Percentiles rank a stretch among this genome's conserved stretches.
These are phyloP conservation scores for Sindora glabra DNA, from an alignment of 306 rosid species.

Conservation along the genomic window DNA sequence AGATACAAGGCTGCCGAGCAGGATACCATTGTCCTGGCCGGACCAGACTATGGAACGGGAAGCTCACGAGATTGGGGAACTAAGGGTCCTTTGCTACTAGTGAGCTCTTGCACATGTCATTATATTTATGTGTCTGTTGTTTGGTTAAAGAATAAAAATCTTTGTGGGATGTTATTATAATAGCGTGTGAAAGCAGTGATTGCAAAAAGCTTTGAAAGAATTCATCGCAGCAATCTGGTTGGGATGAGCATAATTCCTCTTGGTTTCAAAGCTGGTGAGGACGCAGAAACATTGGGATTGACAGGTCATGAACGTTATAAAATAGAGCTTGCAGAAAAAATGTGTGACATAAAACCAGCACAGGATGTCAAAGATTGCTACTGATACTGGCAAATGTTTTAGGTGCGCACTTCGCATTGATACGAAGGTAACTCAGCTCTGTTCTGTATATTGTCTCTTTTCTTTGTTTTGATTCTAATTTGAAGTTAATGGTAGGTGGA, in stretches of 20 bases:
- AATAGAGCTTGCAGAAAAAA: slow-evolving; percentile 20
- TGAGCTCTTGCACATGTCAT: slow-evolving; percentile 5
- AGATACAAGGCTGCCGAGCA: slow-evolving; percentile 30
- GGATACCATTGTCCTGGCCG: slow-evolving; percentile 33
- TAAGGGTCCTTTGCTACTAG: slow-evolving; percentile 40
- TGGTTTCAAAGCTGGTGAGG: slow-evolving; percentile 35
- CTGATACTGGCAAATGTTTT: slow-evolving; percentile 24
- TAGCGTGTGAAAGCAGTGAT: slow-evolving; percentile 45
- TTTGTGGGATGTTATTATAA: too few relatives aligned
- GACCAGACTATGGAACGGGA: slow-evolving; percentile 39
- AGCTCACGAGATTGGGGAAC: slow-evolving; percentile 42
- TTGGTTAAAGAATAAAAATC: too few relatives aligned
- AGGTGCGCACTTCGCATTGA: slow-evolving; percentile 27
- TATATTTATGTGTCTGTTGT: background rate
- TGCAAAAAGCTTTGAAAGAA: slow-evolving; percentile 41
- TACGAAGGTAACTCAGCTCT: slow-evolving; percentile 13
- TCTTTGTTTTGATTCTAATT: background rate
- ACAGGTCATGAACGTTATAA: slow-evolving; percentile 29
- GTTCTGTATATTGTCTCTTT: background rate
- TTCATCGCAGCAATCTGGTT: slow-evolving; percentile 23
- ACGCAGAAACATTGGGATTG: slow-evolving; percentile 30
- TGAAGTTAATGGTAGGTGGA: slow-evolving; percentile 19
- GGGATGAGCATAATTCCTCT: slow-evolving; percentile 38
- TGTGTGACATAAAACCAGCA: slow-evolving; percentile 27
- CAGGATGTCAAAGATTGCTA: slow-evolving; percentile 31